phyloP scores from a whole-genome alignment of 1,284 basidiomycete species.

The Neolentinus lepideus region DNA sequence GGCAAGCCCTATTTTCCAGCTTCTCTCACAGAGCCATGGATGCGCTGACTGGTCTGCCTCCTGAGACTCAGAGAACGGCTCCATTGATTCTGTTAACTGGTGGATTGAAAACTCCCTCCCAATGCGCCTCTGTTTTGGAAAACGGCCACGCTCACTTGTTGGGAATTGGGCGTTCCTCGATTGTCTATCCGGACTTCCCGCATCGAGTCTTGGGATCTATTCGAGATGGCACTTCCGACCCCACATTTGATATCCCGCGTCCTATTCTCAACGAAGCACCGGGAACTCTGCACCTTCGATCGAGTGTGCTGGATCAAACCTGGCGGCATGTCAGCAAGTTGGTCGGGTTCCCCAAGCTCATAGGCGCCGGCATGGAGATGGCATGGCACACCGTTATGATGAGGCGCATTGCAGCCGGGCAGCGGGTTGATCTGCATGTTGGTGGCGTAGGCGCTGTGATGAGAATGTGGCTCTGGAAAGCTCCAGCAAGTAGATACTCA shows the following conservation, averaged over 20 bases:
- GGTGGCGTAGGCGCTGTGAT: conserved; percentile 28
- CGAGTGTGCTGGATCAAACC: conserved; percentile 15
- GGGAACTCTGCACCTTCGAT: not conserved
- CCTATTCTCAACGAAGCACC: conserved; percentile 6
- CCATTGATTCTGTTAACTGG: conserved; percentile 79
- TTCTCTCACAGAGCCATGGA: conserved; percentile 46
- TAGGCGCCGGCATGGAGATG: conserved; percentile 47
- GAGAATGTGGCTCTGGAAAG: conserved; percentile 29
- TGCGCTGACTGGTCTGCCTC: conserved; percentile 8
- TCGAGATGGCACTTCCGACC: not conserved
- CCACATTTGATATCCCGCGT: not conserved
- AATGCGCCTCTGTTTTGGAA: conserved; percentile 48
- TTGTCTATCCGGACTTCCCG: conserved; percentile 55
- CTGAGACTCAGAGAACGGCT: conserved; percentile 15
- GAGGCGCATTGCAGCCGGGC: conserved; percentile 34
- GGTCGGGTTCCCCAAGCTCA: conserved; percentile 29
- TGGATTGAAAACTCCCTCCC: conserved; percentile 59
- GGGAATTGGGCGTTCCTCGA: conserved; percentile 68
- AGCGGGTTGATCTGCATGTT: conserved; percentile 23
- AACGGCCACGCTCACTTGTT: conserved; percentile 61
- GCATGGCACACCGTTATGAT: conserved; percentile 58
- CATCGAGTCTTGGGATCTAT: conserved; percentile 1
- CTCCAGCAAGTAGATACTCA: not conserved
- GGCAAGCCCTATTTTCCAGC: conserved; percentile 56
- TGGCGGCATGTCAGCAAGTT: conserved; percentile 8